Evolutionary conservation across 768 basidiomycete species (phyloP).

Genomic region (Boletus patriciae): DNA sequence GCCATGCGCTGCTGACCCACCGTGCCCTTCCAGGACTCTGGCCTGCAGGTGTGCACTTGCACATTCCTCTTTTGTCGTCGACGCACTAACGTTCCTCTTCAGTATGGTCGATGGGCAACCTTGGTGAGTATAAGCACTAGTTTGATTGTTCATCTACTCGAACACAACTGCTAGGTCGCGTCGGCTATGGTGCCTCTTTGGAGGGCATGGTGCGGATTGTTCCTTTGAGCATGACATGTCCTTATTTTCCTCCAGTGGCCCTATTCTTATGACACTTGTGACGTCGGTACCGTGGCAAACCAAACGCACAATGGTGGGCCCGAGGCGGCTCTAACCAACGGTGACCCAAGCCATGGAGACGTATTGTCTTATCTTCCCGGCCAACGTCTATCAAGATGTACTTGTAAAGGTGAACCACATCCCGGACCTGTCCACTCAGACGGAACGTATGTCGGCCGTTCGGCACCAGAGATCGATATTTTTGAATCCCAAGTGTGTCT

Average conservation of each 20-base stretch:
- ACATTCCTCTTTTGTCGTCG: neutral
- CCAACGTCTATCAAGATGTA: slow-evolving; percentile 84
- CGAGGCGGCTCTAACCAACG: slow-evolving; percentile 54
- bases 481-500: slow-evolving; percentile 73
- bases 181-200: slow-evolving; percentile 82
- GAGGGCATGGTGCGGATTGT: slow-evolving; percentile 67
- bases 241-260: slow-evolving; percentile 55
- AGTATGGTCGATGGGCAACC: slow-evolving; percentile 78
- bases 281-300: slow-evolving; percentile 89
- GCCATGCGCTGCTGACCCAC: neutral
- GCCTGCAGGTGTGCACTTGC: slow-evolving; percentile 52
- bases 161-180: slow-evolving; percentile 51
- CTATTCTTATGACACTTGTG: slow-evolving; percentile 82
- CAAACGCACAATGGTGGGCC: slow-evolving; percentile 75
- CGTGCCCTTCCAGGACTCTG: slow-evolving; percentile 50
- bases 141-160: neutral
- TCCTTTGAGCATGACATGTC: slow-evolving; percentile 1
- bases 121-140: slow-evolving; percentile 44
- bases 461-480: slow-evolving; percentile 89
- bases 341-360: slow-evolving; percentile 52
- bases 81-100: slow-evolving; percentile 12
- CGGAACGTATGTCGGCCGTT: slow-evolving; percentile 76
- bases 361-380: slow-evolving; percentile 83
- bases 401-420: slow-evolving; percentile 81
- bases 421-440: slow-evolving; percentile 80